Base-by-base conservation (phyloP, 2,329 filamentous ascomycete genomes). In the Hypomyces perniciosus region DNA sequence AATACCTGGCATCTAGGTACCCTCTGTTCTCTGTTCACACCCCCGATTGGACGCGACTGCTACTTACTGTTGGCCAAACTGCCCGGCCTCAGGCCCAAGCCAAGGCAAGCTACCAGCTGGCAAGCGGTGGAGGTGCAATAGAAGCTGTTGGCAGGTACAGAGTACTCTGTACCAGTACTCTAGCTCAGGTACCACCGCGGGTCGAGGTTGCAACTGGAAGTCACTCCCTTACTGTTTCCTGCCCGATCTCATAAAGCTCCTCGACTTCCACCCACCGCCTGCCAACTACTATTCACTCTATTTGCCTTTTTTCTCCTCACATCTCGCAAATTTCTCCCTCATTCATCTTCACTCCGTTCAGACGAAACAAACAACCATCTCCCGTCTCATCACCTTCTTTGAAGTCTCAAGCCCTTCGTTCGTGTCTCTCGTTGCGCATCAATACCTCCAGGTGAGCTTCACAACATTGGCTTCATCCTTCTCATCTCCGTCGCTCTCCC, bases 361-460 rank as follows among this genome's bases (percentile, higher is more conserved):
- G 26, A 20, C 40, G 37, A 45, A 31, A 34, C 41, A 44, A 49
- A 41, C 40, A 46, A 49, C 35, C 37, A 49, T 9, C 42, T 52
- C 45, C 20, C 20, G 20, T 42, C 10, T 30, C 30, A 44, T 44
- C 49, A 44, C 49, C 49, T 48, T 42, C 35, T 30, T 26, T 41
- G 13, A 26, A n/a, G 30, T 42, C 42, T 42, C 38, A 39, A 39
- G 31, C 53, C 61, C 52, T 55, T 59, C 54, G 54, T 58, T 56
- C 56, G 55, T 54, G 50, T 58, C 60, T 53, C 54, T 57, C 54
- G 47, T 51, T 51, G 46, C 53, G 45, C 49, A 55, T 57, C 46
- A 44, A 56, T 54, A 59, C 50, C 46, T 41, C 51, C 43, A 58
- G 56, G 57, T 59, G 50, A 51, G 57, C 45, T 29, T 48, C 42